Evolutionary conservation across 768 basidiomycete genomes (phyloP).

Genomic region (Leccinum rimulosum): DNA sequence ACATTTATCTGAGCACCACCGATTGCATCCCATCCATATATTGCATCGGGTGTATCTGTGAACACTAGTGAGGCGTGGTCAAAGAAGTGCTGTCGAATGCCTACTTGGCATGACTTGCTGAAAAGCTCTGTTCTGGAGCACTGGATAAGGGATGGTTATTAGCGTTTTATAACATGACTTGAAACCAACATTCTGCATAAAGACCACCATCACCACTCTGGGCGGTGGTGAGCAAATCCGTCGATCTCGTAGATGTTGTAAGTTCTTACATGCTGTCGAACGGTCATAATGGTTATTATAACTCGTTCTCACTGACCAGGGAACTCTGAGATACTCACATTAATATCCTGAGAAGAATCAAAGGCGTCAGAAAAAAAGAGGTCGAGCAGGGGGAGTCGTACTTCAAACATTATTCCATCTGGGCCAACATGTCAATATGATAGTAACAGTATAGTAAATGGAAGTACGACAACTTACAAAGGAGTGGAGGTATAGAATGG

Average conservation of each 20-base stretch:
- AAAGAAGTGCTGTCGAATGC: neutral
- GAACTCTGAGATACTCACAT: constrained; percentile 38
- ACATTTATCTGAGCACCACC: constrained; percentile 45
- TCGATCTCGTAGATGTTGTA: neutral
- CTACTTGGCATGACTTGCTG: constrained; percentile 56
- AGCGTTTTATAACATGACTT: neutral
- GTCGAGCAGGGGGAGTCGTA: constrained; percentile 13
- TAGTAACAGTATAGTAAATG: neutral
- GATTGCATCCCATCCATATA: constrained; percentile 51
- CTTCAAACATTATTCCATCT: constrained; percentile 64
- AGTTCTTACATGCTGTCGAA: constrained; percentile 32
- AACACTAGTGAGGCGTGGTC: neutral
- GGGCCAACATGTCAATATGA: neutral
- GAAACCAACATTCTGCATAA: constrained; percentile 53
- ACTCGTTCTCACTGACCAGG: neutral
- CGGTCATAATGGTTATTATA: neutral
- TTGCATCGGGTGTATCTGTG: constrained; percentile 44
- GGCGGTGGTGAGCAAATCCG: constrained; percentile 13
- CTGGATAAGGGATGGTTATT: constrained; percentile 28
- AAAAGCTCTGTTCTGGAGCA: constrained; percentile 66
- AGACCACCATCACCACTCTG: constrained; percentile 66
- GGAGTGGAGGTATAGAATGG: constrained; percentile 48
- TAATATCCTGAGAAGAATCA: constrained; percentile 47
- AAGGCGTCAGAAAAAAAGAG: neutral
- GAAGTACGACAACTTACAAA: constrained; percentile 39